phyloP scores from a whole-genome alignment of 768 basidiomycete genomes.

The Lactifluus echinatus region DNA sequence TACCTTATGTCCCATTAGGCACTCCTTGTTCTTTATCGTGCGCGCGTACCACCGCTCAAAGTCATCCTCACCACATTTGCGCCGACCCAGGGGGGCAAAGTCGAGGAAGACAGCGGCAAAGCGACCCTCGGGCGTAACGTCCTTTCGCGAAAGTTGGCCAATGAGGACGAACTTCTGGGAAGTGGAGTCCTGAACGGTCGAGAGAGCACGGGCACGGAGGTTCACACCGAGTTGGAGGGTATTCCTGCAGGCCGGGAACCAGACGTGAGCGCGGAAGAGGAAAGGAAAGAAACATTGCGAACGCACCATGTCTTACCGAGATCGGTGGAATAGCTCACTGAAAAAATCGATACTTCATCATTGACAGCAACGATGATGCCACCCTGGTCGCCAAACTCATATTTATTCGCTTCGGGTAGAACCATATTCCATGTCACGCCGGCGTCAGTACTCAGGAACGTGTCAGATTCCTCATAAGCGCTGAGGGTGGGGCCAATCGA shows the following conservation, averaged over 20 bases:
- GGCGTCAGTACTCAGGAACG: constrained; percentile 86
- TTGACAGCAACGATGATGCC: constrained; percentile 75
- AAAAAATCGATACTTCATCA: constrained; percentile 70
- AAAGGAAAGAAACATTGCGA: neutral
- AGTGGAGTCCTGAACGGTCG: constrained; percentile 89
- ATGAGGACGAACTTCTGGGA: constrained; percentile 93
- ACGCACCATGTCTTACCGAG: constrained; percentile 77
- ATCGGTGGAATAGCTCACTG: constrained; percentile 71
- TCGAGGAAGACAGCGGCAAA: constrained; percentile 77
- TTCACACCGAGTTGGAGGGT: constrained; percentile 59
- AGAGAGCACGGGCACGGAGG: constrained; percentile 66
- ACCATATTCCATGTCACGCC: constrained; percentile 84
- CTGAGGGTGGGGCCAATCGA: constrained; percentile 61
- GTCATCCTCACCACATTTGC: constrained; percentile 63
- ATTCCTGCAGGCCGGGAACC: constrained; percentile 39
- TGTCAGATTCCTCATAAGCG: constrained; percentile 82
- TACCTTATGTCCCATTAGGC: constrained; percentile 93
- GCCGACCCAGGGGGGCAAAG: constrained; percentile 58
- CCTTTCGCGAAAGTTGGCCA: constrained; percentile 60
- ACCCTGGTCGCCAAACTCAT: constrained; percentile 90
- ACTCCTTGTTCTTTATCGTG: constrained; percentile 50
- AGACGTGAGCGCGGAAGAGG: neutral
- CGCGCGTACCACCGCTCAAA: constrained; percentile 88
- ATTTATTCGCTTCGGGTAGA: constrained; percentile 70
- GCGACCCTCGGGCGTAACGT: constrained; percentile 45